Evolutionary conservation across 1,284 basidiomycete species (phyloP), one percentile per base, ranked within the genome.

Genomic region (Amylostereum chailletii): DNA sequence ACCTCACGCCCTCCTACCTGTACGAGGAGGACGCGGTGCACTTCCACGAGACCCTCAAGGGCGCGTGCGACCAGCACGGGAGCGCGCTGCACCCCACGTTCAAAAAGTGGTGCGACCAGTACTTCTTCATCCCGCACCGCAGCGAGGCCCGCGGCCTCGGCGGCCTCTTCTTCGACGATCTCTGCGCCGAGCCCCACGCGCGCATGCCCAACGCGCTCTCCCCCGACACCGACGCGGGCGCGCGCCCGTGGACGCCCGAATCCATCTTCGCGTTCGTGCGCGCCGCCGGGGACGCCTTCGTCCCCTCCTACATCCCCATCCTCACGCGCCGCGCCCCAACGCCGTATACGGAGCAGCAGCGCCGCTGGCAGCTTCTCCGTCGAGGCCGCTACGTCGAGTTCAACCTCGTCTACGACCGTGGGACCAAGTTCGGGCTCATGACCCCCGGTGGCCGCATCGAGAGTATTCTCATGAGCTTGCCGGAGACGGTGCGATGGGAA

Each of bases 51-150:
- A 86, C 82, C 1, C 69, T 94, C 59, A 90, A 92, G 65, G 64
- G 65, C 2, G 87, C 89, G 0, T 94, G 91, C 64, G 86, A 89
- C 59, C 65, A 71, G 39, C 84, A 94, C 65, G 82, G 90, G 43
- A 53, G 71, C 2, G 69, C 72, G 31, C 77, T 95, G 53, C 92
- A 93, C 69, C 78, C 81, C 3, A 69, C 74, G 1, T 94, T 94
- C 79, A 99, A 99, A 67, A 77, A 79, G 58, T 98, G 94, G 93
- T 98, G 95, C 71, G 96, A 99, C 70, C 83, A 91, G 63, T 99
- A 99, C 72, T 99, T 99, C 68, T 86, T 75, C 69, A 86, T 98
- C 59, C 76, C 89, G n/a, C 95, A 99, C 64, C 83, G 95, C n/a
- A 70, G 74, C 33, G 95, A 99, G 70, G 71, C 81, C 1, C 82